These are phyloP conservation scores for Terana coerulea DNA, from an alignment of 768 basidiomycete species.

Conservation along the genomic window DNA sequence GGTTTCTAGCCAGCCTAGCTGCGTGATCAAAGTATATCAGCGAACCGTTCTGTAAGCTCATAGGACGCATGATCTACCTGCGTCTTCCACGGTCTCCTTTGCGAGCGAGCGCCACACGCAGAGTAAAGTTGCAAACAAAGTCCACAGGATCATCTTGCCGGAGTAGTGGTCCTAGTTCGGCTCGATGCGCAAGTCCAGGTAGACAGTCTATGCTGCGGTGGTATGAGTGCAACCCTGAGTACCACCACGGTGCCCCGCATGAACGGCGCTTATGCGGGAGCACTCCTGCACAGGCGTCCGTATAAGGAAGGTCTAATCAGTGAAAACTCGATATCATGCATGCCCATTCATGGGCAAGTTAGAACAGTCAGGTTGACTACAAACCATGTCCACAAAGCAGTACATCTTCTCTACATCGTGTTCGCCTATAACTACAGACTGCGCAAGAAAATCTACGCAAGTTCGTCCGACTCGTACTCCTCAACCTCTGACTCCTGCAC, in stretches of 20 bases:
- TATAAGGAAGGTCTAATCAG: slow-evolving; percentile 5
- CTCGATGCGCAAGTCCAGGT: background rate
- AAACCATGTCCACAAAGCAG: background rate
- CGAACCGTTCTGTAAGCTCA: background rate
- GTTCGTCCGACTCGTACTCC: slow-evolving; percentile 12
- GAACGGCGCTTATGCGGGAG: no score
- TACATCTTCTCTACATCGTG: background rate
- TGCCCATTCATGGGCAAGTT: background rate
- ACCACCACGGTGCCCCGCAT: no score
- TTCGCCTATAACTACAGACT: background rate
- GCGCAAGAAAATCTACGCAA: background rate
- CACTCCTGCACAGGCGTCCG: background rate
- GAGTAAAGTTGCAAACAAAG: background rate
- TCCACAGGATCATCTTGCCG: background rate
- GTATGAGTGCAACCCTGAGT: background rate
- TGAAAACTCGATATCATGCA: background rate
- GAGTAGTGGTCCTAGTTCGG: background rate
- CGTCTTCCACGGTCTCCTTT: slow-evolving; percentile 44
- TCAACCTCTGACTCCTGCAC: slow-evolving; percentile 26
- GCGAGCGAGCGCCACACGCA: background rate
- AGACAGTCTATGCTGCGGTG: background rate
- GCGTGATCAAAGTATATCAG: slow-evolving; percentile 6
- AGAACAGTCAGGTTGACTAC: background rate
- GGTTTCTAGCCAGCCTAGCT: slow-evolving; percentile 41
- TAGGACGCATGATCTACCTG: slow-evolving; percentile 32